phyloP scores from a whole-genome alignment of 257 asterid species.

The Salvia rosmarinus region DNA sequence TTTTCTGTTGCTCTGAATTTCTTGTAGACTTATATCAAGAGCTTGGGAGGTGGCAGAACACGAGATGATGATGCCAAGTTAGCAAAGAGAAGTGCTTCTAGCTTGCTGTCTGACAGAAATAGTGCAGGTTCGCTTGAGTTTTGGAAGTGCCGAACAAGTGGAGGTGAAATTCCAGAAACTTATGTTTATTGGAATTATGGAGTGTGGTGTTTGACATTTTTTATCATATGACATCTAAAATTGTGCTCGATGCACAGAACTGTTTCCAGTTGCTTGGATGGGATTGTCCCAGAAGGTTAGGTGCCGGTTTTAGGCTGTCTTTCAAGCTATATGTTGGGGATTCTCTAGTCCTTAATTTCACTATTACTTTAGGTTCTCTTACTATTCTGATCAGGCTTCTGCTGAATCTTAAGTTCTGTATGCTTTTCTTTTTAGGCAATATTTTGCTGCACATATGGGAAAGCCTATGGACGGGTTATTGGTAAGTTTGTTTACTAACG shows the following conservation, averaged over 20 bases:
- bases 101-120: slow-evolving; percentile 51
- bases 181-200: background rate
- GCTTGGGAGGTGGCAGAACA: slow-evolving; percentile 87
- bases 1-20: slow-evolving; percentile 21
- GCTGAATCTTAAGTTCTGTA: slow-evolving; percentile 18
- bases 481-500: slow-evolving; percentile 46
- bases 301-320: slow-evolving; percentile 1
- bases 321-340: slow-evolving; percentile 11
- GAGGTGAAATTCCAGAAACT: slow-evolving; percentile 53
- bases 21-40: slow-evolving; percentile 63
- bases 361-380: background rate
- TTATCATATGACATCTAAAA: slow-evolving; percentile 22
- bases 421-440: slow-evolving; percentile 50
- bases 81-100: slow-evolving; percentile 61
- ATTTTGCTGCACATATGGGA: slow-evolving; percentile 65
- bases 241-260: slow-evolving; percentile 50
- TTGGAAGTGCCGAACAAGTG: slow-evolving; percentile 76
- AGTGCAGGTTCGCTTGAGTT: slow-evolving; percentile 49
- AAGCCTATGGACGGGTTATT: slow-evolving; percentile 70
- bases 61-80: slow-evolving; percentile 71
- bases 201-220: background rate
- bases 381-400: slow-evolving; percentile 4
- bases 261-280: slow-evolving; percentile 68
- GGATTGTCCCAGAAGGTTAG: slow-evolving; percentile 66
- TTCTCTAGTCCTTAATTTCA: slow-evolving; percentile 4